Conservation (phyloP, 257 asterid genomes). For the Parsonsia alboflavescens region DNA sequence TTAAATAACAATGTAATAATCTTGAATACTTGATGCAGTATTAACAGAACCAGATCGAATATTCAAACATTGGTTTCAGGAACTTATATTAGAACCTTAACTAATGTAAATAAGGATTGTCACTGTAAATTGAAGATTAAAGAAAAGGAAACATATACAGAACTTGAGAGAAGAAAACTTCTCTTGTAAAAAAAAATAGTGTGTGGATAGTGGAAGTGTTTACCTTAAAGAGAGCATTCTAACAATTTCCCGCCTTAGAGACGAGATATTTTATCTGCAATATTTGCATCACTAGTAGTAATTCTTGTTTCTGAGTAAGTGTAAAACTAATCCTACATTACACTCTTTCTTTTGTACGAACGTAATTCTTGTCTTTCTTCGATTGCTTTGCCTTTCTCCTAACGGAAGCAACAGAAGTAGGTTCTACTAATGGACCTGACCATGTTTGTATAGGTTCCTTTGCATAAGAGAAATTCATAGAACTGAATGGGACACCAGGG, state of each 20-base stretch:
- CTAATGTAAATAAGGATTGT: constrained; percentile 9
- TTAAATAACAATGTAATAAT: neutral
- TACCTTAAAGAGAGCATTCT: constrained; percentile 17
- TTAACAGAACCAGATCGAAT: neutral
- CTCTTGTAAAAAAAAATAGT: constrained; percentile 16
- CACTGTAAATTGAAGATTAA: neutral
- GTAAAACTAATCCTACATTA: constrained; percentile 18
- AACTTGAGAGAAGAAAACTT: constrained; percentile 15
- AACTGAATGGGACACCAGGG: constrained; percentile 65
- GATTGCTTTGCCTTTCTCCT: constrained; percentile 51
- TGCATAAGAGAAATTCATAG: constrained; percentile 63
- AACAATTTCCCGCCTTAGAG: constrained; percentile 25
- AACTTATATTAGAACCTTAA: constrained; percentile 14
- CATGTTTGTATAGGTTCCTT: constrained; percentile 79
- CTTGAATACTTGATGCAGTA: constrained; percentile 11
- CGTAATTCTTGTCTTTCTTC: constrained; percentile 39
- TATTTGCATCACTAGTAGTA: constrained; percentile 20
- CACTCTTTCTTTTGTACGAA: constrained; percentile 38
- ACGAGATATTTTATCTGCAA: constrained; percentile 19
- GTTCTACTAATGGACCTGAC: constrained; percentile 78
- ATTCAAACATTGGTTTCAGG: neutral
- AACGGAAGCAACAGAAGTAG: constrained; percentile 36
- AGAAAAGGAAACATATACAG: constrained; percentile 15
- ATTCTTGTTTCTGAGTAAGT: constrained; percentile 18
- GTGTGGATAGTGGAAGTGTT: constrained; percentile 10